phyloP scores from a whole-genome alignment of 2,329 filamentous ascomycete species.

The Exserohilum rostratum region DNA sequence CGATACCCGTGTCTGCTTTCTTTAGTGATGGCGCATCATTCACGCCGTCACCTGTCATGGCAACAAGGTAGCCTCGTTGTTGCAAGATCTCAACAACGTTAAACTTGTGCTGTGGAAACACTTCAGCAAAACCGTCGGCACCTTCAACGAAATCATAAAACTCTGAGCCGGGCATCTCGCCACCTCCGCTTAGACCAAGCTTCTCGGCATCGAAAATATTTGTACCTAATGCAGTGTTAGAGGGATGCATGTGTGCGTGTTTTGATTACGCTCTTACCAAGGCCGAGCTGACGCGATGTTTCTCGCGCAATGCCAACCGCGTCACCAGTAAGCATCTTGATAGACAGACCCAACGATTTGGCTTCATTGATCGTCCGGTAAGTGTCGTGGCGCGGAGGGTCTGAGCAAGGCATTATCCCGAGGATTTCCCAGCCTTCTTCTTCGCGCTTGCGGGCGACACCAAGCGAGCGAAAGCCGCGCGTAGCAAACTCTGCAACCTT shows the following conservation, averaged over 20 bases:
- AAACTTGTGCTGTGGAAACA: conserved; percentile 96
- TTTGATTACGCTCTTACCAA: conserved; percentile 53
- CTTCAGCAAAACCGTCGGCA: conserved; percentile 92
- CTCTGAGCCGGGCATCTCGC: conserved; percentile 91
- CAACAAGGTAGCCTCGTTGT: conserved; percentile 90
- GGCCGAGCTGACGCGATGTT: conserved; percentile 87
- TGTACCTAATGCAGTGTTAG: conserved; percentile 58
- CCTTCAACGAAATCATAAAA: conserved; percentile 95
- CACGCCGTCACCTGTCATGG: conserved; percentile 96
- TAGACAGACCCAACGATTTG: conserved; percentile 83
- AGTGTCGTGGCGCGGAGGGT: conserved; percentile 89
- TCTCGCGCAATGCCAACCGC: conserved; percentile 92
- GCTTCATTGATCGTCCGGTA: conserved; percentile 89
- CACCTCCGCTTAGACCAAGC: conserved; percentile 85
- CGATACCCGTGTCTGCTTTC: conserved; percentile 96
- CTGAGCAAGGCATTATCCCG: conserved; percentile 92
- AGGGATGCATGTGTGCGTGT: background rate
- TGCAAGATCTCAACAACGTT: conserved; percentile 92
- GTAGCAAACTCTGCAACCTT: conserved; percentile 90
- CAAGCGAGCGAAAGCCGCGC: conserved; percentile 91
- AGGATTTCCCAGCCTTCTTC: conserved; percentile 87
- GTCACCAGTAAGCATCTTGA: conserved; percentile 97
- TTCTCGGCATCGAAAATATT: conserved; percentile 95
- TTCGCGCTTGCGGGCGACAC: conserved; percentile 88
- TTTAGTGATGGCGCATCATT: conserved; percentile 92